Percentiles rank a stretch among this genome's conserved stretches.
These are phyloP conservation scores for Bombardia bombarda DNA, from an alignment of 495 filamentous ascomycete genomes.

Conservation along the genomic window DNA sequence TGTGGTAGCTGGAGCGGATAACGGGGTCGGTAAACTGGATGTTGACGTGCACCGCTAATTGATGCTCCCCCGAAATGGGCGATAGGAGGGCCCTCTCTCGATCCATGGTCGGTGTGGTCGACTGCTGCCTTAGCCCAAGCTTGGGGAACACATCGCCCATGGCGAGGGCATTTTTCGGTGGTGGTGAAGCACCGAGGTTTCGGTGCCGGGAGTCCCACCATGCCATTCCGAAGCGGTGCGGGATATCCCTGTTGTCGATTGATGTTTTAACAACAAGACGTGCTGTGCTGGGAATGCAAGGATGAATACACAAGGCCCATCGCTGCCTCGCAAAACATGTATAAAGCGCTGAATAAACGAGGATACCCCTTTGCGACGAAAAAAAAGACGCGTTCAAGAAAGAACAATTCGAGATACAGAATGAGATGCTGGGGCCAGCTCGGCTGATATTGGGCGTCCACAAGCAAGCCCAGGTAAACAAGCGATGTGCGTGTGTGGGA, in stretches of 20 bases:
- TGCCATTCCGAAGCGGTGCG: constrained; percentile 12
- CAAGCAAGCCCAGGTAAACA: too few species aligned
- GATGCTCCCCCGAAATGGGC: constrained; percentile 18
- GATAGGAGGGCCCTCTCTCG: constrained; percentile 13
- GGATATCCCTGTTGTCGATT: background rate
- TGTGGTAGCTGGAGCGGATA: constrained; percentile 26
- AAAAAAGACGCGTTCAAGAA: too few species aligned
- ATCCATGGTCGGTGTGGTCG: constrained; percentile 15
- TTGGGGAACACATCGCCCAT: constrained; percentile 18
- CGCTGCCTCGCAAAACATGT: too few species aligned
- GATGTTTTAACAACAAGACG: background rate
- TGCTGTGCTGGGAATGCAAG: background rate
- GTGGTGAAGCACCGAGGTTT: constrained; percentile 4
- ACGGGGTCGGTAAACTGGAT: constrained; percentile 37
- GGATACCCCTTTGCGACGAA: too few species aligned
- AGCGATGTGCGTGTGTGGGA: too few species aligned
- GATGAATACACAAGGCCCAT: too few species aligned
- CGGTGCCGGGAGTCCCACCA: constrained; percentile 22
- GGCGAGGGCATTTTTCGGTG: constrained; percentile 7
- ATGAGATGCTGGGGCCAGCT: too few species aligned
- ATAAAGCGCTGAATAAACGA: too few species aligned
- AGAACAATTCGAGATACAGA: too few species aligned
- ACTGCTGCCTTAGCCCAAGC: constrained; percentile 6
- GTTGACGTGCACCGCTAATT: constrained; percentile 30
- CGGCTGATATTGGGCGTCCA: too few species aligned